These are phyloP conservation scores for Kluyveromyces starmeri DNA, from an alignment of 805 yeast species.

Conservation along the genomic window DNA sequence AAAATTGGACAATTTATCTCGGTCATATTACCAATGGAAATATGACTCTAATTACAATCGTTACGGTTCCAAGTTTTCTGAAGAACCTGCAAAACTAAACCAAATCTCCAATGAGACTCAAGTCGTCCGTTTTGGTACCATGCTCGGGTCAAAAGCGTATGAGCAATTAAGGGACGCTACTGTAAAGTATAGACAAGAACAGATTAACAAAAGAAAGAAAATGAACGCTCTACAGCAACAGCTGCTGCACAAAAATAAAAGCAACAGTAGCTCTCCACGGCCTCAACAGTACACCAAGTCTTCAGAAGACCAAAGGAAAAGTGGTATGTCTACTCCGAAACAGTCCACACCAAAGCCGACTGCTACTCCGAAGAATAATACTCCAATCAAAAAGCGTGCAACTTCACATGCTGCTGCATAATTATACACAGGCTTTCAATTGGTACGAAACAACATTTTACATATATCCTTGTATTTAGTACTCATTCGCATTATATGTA, in stretches of 20 bases:
- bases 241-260: constrained; percentile 14
- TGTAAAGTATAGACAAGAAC: constrained; percentile 57
- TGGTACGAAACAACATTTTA: neutral
- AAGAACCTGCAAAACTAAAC: constrained; percentile 77
- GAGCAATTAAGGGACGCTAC: constrained; percentile 68
- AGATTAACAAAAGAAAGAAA: constrained; percentile 3
- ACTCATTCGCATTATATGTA: neutral
- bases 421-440: neutral
- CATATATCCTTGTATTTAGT: constrained; percentile 4
- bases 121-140: constrained; percentile 82
- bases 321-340: neutral
- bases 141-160: constrained; percentile 80
- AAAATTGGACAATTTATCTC: constrained; percentile 34
- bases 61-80: constrained; percentile 43
- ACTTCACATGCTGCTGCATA: constrained; percentile 2
- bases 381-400: constrained; percentile 1
- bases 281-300: no score
- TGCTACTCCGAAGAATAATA: neutral
- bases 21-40: constrained; percentile 57
- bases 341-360: no score
- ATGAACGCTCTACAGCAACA: constrained; percentile 6
- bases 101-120: constrained; percentile 81
- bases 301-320: neutral
- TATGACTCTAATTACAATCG: constrained; percentile 50
- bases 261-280: neutral